Base-by-base conservation (phyloP, 2,329 filamentous ascomycete species). In the Trichoderma harzianum region DNA sequence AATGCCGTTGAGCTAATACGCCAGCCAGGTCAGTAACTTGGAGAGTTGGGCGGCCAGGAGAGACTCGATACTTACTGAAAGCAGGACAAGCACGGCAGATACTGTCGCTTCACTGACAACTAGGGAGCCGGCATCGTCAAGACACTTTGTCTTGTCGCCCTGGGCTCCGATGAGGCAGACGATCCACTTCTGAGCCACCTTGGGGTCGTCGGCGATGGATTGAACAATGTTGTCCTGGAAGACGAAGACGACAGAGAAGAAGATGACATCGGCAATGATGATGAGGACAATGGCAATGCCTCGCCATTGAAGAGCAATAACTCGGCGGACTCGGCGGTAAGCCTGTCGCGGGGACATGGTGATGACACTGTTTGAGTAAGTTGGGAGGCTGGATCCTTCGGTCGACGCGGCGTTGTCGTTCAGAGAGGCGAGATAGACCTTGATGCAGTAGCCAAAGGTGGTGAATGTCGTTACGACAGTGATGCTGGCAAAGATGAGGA, bases 251-350 rank as follows among this genome's bases (percentile, higher is more conserved):
- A 97, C 86, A 2, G 95, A 91, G 82, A 98, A 98, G 86, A 97
- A 97, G 77, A 98, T 90, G 74, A 98, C 94, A 79, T 98, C 95
- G 72, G 90, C 88, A 72, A 98, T 88, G 76, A 98, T 97, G 79
- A 98, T 92, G 67, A 97, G 85, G 16, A 98, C 94, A 73, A 98
- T 93, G 57, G 90, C 89, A 73, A 98, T 95, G 58, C 95, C 95
- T 76, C 95, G 89, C 96, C 96, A 99, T 81, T 99, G 96, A 5
- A 98, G 88, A 79, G 93, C 90, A 47, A 99, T 88, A 21, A 98
- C 94, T 75, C 94, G 92, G 74, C 91, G 90, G 47, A 99, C 89
- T 76, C 96, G 90, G 74, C 93, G 91, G 79, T 97, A 98, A 2
- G 97, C 93, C 78, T 97, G 94, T 69, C 93, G 90, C 12, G 95